Evolutionary conservation across 2,329 filamentous ascomycete species (phyloP).

Genomic region (Blumeria hordei): DNA sequence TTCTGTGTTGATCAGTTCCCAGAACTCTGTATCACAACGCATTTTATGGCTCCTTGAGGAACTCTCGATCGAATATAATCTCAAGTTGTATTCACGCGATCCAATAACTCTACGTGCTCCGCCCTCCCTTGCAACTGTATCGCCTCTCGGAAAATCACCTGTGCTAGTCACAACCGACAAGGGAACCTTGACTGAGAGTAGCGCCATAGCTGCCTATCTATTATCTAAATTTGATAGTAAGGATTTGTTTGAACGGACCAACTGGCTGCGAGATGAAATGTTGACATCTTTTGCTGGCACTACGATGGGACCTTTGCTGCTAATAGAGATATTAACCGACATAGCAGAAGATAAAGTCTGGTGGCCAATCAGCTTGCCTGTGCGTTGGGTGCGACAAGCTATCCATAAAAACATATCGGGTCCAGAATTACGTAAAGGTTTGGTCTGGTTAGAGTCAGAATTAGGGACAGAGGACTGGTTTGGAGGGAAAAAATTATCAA

Average conservation of each 20-base stretch:
- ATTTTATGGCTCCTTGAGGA: conserved; percentile 48
- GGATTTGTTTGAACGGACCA: conserved; percentile 10
- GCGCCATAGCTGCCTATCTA: conserved; percentile 14
- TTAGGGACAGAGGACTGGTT: conserved; percentile 12
- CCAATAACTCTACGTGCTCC: conserved; percentile 39
- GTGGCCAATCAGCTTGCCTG: conserved; percentile 10
- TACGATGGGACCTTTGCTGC: conserved; percentile 8
- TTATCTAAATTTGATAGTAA: conserved; percentile 14
- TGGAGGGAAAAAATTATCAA: conserved; percentile 13
- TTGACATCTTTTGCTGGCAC: conserved; percentile 12
- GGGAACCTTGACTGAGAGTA: conserved; percentile 13
- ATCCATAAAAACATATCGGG: conserved; percentile 6
- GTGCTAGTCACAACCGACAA: conserved; percentile 24
- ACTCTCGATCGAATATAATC: conserved; percentile 46
- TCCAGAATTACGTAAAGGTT: conserved; percentile 8
- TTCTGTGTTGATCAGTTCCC: conserved; percentile 14
- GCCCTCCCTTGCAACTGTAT: conserved; percentile 40
- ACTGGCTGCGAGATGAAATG: conserved; percentile 14
- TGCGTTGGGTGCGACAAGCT: conserved; percentile 5
- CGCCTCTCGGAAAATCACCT: conserved; percentile 69
- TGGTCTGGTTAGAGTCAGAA: conserved; percentile 9
- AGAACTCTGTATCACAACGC: conserved; percentile 41
- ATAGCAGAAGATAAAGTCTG: conserved; percentile 7
- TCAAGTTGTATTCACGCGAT: conserved; percentile 45
- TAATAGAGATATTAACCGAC: conserved; percentile 11